Evolutionary conservation across 2,329 filamentous ascomycete species (phyloP), one percentile per base, ranked within the genome.

Genomic region (Hawksworthiomyces lignivorus): DNA sequence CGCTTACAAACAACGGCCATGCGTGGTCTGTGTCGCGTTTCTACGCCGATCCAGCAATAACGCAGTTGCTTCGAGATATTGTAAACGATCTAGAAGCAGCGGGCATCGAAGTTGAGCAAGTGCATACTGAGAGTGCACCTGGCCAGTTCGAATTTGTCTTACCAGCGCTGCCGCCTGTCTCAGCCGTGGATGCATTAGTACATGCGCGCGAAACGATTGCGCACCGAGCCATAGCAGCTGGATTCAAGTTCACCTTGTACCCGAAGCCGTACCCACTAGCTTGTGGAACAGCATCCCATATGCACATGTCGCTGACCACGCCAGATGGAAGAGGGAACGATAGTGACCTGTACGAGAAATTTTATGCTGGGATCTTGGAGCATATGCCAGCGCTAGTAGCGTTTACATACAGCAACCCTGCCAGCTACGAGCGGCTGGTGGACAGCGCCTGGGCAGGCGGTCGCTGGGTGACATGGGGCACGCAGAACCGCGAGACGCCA

Each of bases 141-240:
- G 84, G 84, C 1, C 86, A 92, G 56, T 92, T 84, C 59, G 85
- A 90, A 59, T 75, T 94, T 42, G 67, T 88, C 2, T 70, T 92
- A 0, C 73, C 82, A 0, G 74, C 80, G 0, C 65, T 70, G 0
- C 61, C 75, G 0, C 78, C 84, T 0, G 60, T 90, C 0, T 63
- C 75, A 30, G 84, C 86, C 0, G 75, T 87, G 21, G 87, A 92
- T 56, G 73, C 69, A 0, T 69, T 94, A 1, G 64, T 89, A 6
- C 82, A 82, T 55, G 71, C 84, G 1, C 74, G 84, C 1, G 80
- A 88, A 50, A 73, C 83, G 21, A 77, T 94, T 46, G 69, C 72
- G 4, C 70, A 75, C 20, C 69, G 82, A 15, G 83, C 82, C 3
- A 75, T 76, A 4, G 64, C 70, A 4, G 71, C 81, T 30, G 75